A percentile compares a stretch with the other conserved stretches of the same genome.
Conservation (phyloP, 2,329 filamentous ascomycete genomes). For the Chlorencoelia australis region DNA sequence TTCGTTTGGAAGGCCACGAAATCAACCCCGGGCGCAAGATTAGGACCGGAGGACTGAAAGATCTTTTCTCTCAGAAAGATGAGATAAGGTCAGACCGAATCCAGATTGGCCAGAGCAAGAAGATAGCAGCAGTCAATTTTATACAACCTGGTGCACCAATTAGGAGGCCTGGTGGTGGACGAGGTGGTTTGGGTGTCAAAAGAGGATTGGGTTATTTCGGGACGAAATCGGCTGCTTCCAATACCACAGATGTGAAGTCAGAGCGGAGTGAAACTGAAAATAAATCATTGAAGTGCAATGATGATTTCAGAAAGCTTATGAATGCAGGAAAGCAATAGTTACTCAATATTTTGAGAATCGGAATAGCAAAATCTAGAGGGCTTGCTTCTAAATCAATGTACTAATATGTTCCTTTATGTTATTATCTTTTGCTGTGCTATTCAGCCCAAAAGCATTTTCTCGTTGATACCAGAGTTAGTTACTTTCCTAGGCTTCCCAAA, state of each 20-base stretch:
- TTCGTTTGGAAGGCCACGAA: slow-evolving; percentile 46
- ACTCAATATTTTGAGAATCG: too few relatives aligned
- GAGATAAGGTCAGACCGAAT: slow-evolving; percentile 35
- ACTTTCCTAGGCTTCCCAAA: too few relatives aligned
- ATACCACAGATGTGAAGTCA: slow-evolving; percentile 13
- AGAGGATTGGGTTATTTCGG: slow-evolving; percentile 25
- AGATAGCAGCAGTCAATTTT: slow-evolving; percentile 28
- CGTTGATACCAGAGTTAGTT: too few relatives aligned
- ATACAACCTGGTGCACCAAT: slow-evolving; percentile 23
- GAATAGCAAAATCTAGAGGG: too few relatives aligned
- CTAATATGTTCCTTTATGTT: too few relatives aligned
- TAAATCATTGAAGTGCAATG: slow-evolving; percentile 39
- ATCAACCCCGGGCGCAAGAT: slow-evolving; percentile 42
- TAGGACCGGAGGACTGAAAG: slow-evolving; percentile 42
- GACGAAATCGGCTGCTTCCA: not conserved
- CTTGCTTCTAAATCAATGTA: too few relatives aligned
- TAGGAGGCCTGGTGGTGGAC: slow-evolving; percentile 26
- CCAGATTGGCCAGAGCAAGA: slow-evolving; percentile 25
- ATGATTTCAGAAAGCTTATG: slow-evolving; percentile 41
- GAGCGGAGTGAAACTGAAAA: slow-evolving; percentile 16
- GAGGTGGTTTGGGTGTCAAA: slow-evolving; percentile 30
- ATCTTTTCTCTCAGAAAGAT: slow-evolving; percentile 43
- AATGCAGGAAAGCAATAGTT: slow-evolving; percentile 18
- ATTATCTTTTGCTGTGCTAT: too few relatives aligned
- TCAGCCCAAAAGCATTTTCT: too few relatives aligned